Percentiles rank a stretch among this genome's conserved stretches.
These are phyloP conservation scores for Phytophthora hybrid DNA, from an alignment of 352 stramenopile species.

Conservation along the genomic window DNA sequence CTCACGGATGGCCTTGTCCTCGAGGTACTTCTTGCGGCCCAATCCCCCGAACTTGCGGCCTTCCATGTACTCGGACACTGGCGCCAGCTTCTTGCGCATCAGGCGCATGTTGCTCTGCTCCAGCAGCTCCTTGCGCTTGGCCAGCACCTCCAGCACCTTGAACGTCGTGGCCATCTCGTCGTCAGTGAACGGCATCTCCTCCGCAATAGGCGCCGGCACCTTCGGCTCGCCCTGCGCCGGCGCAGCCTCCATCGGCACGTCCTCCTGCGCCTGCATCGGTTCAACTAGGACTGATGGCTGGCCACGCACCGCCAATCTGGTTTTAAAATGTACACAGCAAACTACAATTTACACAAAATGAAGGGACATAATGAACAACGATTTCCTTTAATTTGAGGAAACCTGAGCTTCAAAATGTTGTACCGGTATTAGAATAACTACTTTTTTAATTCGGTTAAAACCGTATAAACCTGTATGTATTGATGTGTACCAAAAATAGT, in stretches of 20 bases:
- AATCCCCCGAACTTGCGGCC: conserved; percentile 85
- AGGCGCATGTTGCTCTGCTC: conserved; percentile 80
- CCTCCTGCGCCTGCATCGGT: conserved; percentile 52
- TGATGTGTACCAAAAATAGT: background rate
- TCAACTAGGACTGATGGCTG: conserved; percentile 19
- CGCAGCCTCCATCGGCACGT: conserved; percentile 34
- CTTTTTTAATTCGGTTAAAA: too few relatives aligned
- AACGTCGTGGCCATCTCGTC: conserved; percentile 66
- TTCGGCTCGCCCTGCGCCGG: conserved; percentile 13
- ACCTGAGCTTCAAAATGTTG: too few relatives aligned
- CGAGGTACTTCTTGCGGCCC: conserved; percentile 88
- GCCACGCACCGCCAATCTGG: conserved; percentile 2
- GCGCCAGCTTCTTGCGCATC: conserved; percentile 83
- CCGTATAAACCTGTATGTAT: too few relatives aligned
- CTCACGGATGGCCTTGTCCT: conserved; percentile 88
- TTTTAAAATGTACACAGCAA: background rate
- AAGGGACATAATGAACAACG: background rate
- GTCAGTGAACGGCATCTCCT: conserved; percentile 78
- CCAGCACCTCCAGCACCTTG: conserved; percentile 74
- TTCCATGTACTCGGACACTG: conserved; percentile 83
- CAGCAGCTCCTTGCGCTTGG: conserved; percentile 59
- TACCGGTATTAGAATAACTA: too few relatives aligned
- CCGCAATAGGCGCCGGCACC: conserved; percentile 12
- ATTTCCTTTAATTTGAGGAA: background rate
- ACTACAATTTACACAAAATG: background rate